phyloP scores from a whole-genome alignment of 257 asterid genomes.

The Gentiana straminea region DNA sequence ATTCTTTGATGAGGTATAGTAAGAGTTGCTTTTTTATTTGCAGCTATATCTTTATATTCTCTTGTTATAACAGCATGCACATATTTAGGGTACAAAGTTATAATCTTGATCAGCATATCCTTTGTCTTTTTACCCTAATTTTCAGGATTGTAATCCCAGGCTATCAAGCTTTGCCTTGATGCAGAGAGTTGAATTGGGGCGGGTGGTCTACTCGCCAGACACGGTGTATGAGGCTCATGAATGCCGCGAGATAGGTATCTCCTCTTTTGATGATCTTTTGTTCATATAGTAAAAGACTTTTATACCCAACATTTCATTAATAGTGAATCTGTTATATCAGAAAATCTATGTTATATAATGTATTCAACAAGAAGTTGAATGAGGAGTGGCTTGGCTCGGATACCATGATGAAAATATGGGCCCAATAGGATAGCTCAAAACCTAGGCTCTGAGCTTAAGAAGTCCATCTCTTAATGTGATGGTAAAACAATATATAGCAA shows the following conservation, averaged over 20 bases:
- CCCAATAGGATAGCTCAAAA: too few species aligned
- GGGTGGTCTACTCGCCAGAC: constrained; percentile 40
- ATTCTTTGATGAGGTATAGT: constrained; percentile 59
- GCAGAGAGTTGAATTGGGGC: constrained; percentile 54
- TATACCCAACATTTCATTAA: too few species aligned
- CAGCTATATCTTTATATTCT: not conserved
- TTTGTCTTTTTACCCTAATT: not conserved
- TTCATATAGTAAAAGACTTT: too few species aligned
- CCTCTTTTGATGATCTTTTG: too few species aligned
- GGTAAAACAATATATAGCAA: too few species aligned
- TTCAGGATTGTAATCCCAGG: constrained; percentile 44
- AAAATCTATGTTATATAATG: too few species aligned
- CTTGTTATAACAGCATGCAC: not conserved
- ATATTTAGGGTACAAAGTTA: not conserved
- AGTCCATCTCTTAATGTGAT: too few species aligned
- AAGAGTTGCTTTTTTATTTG: constrained; percentile 17
- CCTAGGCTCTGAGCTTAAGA: too few species aligned
- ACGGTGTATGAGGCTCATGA: constrained; percentile 57
- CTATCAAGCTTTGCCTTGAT: constrained; percentile 53
- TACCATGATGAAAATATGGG: too few species aligned
- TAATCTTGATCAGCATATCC: not conserved
- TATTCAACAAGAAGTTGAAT: too few species aligned
- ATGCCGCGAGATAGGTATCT: constrained; percentile 42
- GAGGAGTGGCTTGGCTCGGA: too few species aligned
- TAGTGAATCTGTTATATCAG: not conserved